These are phyloP conservation scores for Erythrophleum fordii DNA, from an alignment of 306 rosid genomes.

Conservation along the genomic window DNA sequence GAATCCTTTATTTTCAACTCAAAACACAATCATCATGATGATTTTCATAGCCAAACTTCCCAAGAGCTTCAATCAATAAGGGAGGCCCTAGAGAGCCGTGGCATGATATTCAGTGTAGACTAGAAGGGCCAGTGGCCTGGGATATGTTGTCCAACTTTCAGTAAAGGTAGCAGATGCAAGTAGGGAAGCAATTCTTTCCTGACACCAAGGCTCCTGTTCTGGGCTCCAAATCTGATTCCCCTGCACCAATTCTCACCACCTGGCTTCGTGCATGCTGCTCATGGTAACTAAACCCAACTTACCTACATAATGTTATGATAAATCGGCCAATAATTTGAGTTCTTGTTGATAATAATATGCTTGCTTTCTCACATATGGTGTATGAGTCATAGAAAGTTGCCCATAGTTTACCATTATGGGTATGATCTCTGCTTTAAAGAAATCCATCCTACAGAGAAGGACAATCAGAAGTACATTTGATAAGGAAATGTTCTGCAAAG, in stretches of 20 bases:
- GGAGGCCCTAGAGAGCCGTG: conserved; percentile 97
- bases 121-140: conserved; percentile 70
- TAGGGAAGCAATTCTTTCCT: conserved; percentile 43
- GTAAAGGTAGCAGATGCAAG: conserved; percentile 61
- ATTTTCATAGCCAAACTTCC: conserved; percentile 83
- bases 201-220: conserved; percentile 47
- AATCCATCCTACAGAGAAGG: too few species aligned
- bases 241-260: conserved; percentile 50
- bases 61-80: conserved; percentile 60
- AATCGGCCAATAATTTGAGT: too few species aligned
- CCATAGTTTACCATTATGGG: too few species aligned
- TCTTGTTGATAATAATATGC: too few species aligned
- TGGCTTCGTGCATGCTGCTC: too few species aligned
- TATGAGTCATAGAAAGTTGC: too few species aligned
- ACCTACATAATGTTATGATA: too few species aligned
- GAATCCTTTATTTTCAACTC: conserved; percentile 63
- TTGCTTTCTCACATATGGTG: too few species aligned
- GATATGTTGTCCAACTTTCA: conserved; percentile 79
- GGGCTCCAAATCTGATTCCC: conserved; percentile 31
- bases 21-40: conserved; percentile 53
- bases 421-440: not conserved
- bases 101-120: conserved; percentile 84
- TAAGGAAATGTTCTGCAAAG: too few species aligned
- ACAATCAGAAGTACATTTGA: too few species aligned
- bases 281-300: too few species aligned